Base-by-base conservation (phyloP, 192 early-diverging fungal genomes). In the Entophlyctis luteolus region DNA sequence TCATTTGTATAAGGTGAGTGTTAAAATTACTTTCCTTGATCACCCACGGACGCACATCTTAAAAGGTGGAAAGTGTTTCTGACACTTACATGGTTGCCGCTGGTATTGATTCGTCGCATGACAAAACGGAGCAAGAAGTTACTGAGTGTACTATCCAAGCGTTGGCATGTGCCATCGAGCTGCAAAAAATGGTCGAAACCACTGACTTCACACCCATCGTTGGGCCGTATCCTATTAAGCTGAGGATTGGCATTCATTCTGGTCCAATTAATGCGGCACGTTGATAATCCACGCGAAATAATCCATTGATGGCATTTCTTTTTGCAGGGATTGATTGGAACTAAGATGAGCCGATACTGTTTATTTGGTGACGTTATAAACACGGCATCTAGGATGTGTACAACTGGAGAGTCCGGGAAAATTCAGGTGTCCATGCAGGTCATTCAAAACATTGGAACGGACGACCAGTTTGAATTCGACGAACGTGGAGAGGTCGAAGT, bases 311-410 rank as follows among this genome's bases (percentile, higher is more conserved):
- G 16, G 1, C 27, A 8, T 55, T 55, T 12, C 46, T 65, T 36
- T 2, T 38, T 34, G 2, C 55, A 77, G 31, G 77, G 77, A 6
- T 53, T 79, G n/a, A 68, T 79, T 35, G 77, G 77, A 55, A 67
- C 58, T 42, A 79, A 79, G 35, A 79, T 79, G 77, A 73, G 76
- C n/a, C 42, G 75, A n/a, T 79, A 79, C 54, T 78, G 75, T 49
- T 29, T 79, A 3, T 79, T 79, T 57, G 74, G 77, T 38, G 72
- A 78, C 56, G 70, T 71, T 20, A 55, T 74, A 22, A 78, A 75
- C 48, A 76, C 71, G 23, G 75, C 74, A 22, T 66, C 54, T 29
- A 31, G 72, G 20, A 78, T 78, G 75, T 78, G 77, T 33, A 60
- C 71, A 1, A 73, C 69, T 25, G 63, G 75, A 18, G 6, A 48